These are phyloP conservation scores for Hanseniaspora occidentalis DNA, from an alignment of 805 yeast species.

Conservation along the genomic window DNA sequence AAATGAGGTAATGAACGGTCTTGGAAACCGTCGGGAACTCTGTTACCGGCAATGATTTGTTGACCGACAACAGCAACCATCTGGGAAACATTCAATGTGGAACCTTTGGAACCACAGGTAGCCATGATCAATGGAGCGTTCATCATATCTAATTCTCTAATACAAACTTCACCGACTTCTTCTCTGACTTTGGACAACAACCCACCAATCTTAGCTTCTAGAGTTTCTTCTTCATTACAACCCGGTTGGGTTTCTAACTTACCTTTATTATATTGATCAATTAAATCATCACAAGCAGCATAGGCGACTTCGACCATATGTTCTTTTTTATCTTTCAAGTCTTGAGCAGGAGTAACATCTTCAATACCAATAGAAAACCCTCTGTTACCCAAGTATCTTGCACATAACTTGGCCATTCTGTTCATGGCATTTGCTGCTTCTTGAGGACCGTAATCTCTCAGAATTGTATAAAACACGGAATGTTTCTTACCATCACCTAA, in stretches of 20 bases:
- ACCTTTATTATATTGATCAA: conserved; percentile 65
- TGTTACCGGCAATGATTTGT: conserved; percentile 95
- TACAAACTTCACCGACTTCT: conserved; percentile 97
- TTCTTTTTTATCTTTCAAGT: conserved; percentile 68
- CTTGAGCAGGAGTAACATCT: conserved; percentile 89
- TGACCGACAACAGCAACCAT: conserved; percentile 99
- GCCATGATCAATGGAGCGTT: conserved; percentile 99
- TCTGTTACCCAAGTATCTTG: conserved; percentile 84
- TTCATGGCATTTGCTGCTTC: conserved; percentile 96
- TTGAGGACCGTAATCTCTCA: conserved; percentile 93
- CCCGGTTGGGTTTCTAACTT: conserved; percentile 97
- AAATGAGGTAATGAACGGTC: conserved; percentile 97
- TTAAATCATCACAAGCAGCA: conserved; percentile 80
- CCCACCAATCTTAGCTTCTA: conserved; percentile 97
- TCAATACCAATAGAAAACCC: conserved; percentile 96
- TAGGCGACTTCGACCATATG: conserved; percentile 84
- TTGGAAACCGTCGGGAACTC: conserved; percentile 99
- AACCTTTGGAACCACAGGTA: conserved; percentile 98
- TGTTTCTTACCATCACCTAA: conserved; percentile 97
- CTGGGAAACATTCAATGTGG: conserved; percentile 94
- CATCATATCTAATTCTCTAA: conserved; percentile 73
- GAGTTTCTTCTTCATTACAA: conserved; percentile 95
- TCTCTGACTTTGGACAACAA: conserved; percentile 93
- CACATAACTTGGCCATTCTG: conserved; percentile 98
- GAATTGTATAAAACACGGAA: conserved; percentile 87